phyloP scores from a whole-genome alignment of 2,329 filamentous ascomycete species.

The Davidsoniella eucalypti region DNA sequence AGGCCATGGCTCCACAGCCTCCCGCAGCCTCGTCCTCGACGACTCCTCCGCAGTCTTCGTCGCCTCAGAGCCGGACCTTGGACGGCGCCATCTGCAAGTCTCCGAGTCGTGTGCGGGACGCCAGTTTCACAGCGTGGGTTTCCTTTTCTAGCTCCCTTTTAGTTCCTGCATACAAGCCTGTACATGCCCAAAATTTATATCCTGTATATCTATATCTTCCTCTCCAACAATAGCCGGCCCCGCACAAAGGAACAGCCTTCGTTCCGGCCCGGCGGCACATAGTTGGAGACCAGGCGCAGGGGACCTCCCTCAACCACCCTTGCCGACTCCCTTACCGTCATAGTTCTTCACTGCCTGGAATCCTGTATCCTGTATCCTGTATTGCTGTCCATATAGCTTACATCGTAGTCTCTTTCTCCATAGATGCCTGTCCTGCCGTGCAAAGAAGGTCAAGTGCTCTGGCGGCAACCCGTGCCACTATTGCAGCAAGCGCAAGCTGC shows the following conservation, averaged over 20 bases:
- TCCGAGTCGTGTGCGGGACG: conserved; percentile 28
- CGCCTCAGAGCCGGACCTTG: conserved; percentile 12
- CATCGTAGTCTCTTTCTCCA: not conserved
- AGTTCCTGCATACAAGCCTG: not conserved
- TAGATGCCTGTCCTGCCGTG: conserved; percentile 14
- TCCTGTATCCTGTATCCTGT: too few relatives aligned
- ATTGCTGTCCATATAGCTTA: not conserved
- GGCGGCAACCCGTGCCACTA: conserved; percentile 11
- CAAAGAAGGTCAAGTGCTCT: conserved; percentile 13
- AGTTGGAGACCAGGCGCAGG: too few relatives aligned
- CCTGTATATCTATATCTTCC: not conserved
- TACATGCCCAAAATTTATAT: not conserved
- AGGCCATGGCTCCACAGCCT: not conserved
- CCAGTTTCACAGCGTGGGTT: conserved; percentile 33
- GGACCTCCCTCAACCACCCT: not conserved
- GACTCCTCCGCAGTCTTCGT: not conserved
- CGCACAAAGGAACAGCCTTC: not conserved
- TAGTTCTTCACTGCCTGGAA: not conserved
- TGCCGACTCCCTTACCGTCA: not conserved
- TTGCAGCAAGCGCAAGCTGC: conserved; percentile 10
- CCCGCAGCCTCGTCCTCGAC: not conserved
- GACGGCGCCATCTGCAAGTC: conserved; percentile 26
- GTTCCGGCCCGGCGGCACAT: too few relatives aligned
- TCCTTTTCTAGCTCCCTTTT: conserved; percentile 17
- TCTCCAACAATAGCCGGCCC: not conserved